Base-by-base conservation (phyloP, 2,329 filamentous ascomycete genomes). In the Fusarium proliferatum region DNA sequence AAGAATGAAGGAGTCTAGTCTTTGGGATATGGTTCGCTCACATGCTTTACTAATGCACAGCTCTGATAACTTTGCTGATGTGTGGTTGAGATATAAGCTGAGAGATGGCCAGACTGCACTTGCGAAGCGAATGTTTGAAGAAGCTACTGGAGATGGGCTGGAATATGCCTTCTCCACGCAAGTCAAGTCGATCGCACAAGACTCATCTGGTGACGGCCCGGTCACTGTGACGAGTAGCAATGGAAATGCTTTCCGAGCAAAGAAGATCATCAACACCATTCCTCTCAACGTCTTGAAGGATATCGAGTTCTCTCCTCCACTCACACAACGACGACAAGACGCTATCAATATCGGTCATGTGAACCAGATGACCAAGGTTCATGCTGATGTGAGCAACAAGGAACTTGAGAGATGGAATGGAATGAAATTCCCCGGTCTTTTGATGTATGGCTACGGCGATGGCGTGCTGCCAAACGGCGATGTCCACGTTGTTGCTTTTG, bases 141-240 rank as follows among this genome's bases (percentile, higher is more conserved):
- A 51, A 6, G 46, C 46, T 6, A 51, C 5, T 13, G 46, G 28
- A 0, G 46, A 51, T 23, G 46, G 46, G 15, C 7, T 51, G 15
- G 46, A 51, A 2, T 33, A 51, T 23, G 28, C 46, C 0, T 51
- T 33, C 28, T 51, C 28, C 0, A 51, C 28, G 3, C 21, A 51
- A 33, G 28, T 51, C 28, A 51, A 17, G 21, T 51, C 28, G 3
- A 33, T 51, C 11, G 0, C 15, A 2, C 46, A 51, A 3, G 21
- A 33, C 10, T 17, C 28, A 33, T 33, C 28, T 33, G 46, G 46
- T 1, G 28, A 33, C 3, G 21, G 46, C 3, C 46, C 28, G 0
- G 28, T 17, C 2, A 33, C 21, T 0, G 28, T 51, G 28, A 33
- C 28, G 0, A 51, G 46, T 2, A 23, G 21, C 0, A 7, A 2